Evolutionary conservation across 805 yeast species (phyloP).

Genomic region (Yamadazyma philogaea): DNA sequence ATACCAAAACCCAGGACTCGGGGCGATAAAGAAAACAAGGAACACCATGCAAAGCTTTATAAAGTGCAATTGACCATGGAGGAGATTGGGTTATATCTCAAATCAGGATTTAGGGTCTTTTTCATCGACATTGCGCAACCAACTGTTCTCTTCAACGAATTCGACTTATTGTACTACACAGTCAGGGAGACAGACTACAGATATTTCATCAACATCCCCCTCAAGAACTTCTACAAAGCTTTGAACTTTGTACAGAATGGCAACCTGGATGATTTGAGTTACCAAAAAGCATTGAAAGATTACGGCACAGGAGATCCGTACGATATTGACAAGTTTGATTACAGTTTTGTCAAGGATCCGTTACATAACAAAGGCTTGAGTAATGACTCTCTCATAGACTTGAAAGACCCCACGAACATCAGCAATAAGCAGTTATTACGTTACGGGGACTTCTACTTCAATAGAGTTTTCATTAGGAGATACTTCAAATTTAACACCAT

Average conservation of each 20-base stretch:
- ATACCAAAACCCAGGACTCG: constrained; percentile 22
- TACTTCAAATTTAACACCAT: constrained; percentile 40
- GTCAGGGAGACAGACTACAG: constrained; percentile 40
- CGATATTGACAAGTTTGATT: constrained; percentile 21
- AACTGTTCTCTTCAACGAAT: constrained; percentile 39
- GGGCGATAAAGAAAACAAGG: constrained; percentile 3
- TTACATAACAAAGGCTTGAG: constrained; percentile 10
- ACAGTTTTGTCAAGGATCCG: constrained; percentile 14
- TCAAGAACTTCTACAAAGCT: constrained; percentile 47
- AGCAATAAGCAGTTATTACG: constrained; percentile 20
- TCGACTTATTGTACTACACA: constrained; percentile 40
- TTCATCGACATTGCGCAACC: constrained; percentile 45
- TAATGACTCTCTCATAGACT: constrained; percentile 4
- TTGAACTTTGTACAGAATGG: constrained; percentile 36
- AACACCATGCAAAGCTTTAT: constrained; percentile 11
- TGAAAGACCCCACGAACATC: constrained; percentile 5
- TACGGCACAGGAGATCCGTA: constrained; percentile 29
- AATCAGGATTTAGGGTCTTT: constrained; percentile 48
- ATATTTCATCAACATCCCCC: constrained; percentile 42
- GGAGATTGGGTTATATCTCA: constrained; percentile 53
- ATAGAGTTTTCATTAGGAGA: constrained; percentile 27
- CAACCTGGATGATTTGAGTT: constrained; percentile 15
- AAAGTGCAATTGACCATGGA: constrained; percentile 48
- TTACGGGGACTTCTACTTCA: constrained; percentile 35
- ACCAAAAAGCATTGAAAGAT: constrained; percentile 14